Base-by-base conservation (phyloP, 1,139 yeast species). In the Magnusiomyces fungicola region DNA sequence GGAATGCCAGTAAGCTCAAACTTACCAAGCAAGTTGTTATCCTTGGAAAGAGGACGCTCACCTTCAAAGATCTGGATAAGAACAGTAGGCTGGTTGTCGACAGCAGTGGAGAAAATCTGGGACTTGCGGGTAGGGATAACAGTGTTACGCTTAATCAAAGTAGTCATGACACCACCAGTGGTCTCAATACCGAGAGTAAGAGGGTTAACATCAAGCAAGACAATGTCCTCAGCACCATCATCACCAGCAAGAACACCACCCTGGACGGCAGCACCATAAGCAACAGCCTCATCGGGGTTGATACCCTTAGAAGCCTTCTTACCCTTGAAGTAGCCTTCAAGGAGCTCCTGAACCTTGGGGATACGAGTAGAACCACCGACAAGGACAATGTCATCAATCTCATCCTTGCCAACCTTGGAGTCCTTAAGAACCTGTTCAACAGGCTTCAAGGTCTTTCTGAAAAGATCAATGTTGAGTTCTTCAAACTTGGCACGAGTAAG, bases 351-450 rank as follows among this genome's bases (percentile, higher is more conserved):
- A 59, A 89, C 96, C 78, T 88, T 89, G 72, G 97, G 97, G 75
- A 89, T 89, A 81, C 97, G 88, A 54, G 97, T 89, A 45, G 97
- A 89, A 73, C 97, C 97, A 76, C 97, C 97, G 62, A 89, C 97
- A 53, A 89, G 77, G 43, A 89, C 97, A 68, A 89, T 86, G 67
- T 89, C 97, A 68, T 89, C 94, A 59, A 89, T 78, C 59, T 85
- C 94, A 49, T 80, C 73, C 74, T 84, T 84, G 72, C 81, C 80
- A 58, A 87, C 80, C 66, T 87, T 88, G 58, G 95, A 81, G 69
- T 89, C 97, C 69, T 83, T 83, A 66, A 89, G 78, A 53, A 89
- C 97, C 72, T 84, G 88, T 72, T 87, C 94, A 58, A 89, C 96
- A 50, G 97, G 96, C 70, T 84, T 85, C 70, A 89, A 76, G 57